Evolutionary conservation across 164 flowering plant genomes (phyloP).

Genomic region (Dillenia turbinata): DNA sequence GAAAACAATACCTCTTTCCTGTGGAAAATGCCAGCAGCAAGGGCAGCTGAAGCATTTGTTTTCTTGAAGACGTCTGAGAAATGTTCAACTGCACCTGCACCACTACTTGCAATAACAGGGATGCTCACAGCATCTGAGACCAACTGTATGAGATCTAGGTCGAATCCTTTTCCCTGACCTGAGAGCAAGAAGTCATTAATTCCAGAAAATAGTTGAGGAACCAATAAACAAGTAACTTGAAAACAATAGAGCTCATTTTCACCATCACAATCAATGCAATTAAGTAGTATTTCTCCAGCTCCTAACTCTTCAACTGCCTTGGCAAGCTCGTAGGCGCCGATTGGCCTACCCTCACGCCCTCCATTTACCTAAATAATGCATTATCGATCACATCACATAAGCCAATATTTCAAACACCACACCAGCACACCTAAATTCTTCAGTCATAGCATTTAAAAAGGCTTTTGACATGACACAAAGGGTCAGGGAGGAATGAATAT

Average conservation of each 20-base stretch:
- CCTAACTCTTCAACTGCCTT: constrained; percentile 98
- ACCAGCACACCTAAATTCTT: too few relatives aligned
- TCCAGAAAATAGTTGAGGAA: neutral
- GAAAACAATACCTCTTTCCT: constrained; percentile 72
- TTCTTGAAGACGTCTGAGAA: constrained; percentile 82
- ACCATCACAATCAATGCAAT: constrained; percentile 99
- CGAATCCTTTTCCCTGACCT: constrained; percentile 99
- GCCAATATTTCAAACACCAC: too few relatives aligned
- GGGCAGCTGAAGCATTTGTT: constrained; percentile 96
- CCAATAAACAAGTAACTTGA: neutral
- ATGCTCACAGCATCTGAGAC: constrained; percentile 91
- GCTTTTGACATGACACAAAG: too few relatives aligned
- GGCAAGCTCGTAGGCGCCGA: constrained; percentile 99
- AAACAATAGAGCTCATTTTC: neutral
- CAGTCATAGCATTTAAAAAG: too few relatives aligned
- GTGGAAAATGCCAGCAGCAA: constrained; percentile 98
- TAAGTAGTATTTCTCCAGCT: constrained; percentile 94
- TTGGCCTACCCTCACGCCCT: constrained; percentile 94
- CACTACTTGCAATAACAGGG: constrained; percentile 99
- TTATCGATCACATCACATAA: too few relatives aligned
- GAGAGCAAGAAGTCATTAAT: constrained; percentile 14
- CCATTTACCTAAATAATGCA: constrained; percentile 66
- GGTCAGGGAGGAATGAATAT: too few relatives aligned
- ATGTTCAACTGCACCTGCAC: constrained; percentile 84
- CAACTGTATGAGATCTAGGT: constrained; percentile 72